Conservation (phyloP, 2,329 filamentous ascomycete species). For the Sporothrix dimorphospora region DNA sequence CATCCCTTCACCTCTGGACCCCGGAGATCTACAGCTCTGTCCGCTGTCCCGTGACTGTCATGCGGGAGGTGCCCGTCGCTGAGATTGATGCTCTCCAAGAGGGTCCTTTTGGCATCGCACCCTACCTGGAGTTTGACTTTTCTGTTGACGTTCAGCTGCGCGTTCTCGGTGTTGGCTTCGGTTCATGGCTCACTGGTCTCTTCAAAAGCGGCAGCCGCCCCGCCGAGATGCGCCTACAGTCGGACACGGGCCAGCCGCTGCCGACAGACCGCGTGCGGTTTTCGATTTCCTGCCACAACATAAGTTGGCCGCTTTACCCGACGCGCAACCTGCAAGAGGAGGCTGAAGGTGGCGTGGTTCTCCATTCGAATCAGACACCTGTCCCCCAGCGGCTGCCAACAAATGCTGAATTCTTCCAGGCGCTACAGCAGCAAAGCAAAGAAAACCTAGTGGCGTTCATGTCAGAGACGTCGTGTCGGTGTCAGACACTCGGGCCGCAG, state of each 20-base stretch:
- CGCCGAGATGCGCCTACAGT: constrained; percentile 35
- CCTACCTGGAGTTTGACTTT: constrained; percentile 38
- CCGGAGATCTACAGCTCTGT: constrained; percentile 38
- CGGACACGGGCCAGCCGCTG: constrained; percentile 34
- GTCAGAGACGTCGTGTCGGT: not conserved
- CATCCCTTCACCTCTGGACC: constrained; percentile 37
- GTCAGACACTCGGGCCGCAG: constrained; percentile 12
- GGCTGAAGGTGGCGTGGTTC: constrained; percentile 34
- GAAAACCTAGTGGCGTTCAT: not conserved
- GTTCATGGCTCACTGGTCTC: constrained; percentile 2
- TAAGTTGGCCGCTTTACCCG: constrained; percentile 36
- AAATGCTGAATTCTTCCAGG: constrained; percentile 16
- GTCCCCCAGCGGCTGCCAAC: constrained; percentile 17
- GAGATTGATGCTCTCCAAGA: constrained; percentile 32
- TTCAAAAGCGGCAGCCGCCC: constrained; percentile 34
- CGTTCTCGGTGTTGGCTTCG: constrained; percentile 34
- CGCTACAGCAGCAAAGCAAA: not conserved
- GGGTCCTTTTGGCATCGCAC: no score
- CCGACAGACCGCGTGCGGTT: constrained; percentile 33
- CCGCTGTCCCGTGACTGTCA: constrained; percentile 35
- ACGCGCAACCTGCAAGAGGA: constrained; percentile 36
- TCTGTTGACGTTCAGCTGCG: constrained; percentile 35
- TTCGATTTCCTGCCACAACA: constrained; percentile 35
- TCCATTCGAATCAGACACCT: not conserved
- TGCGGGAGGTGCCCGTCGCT: constrained; percentile 35